Percentiles rank a stretch among this genome's conserved stretches.
These are phyloP conservation scores for Pseudopediastrum boryanum DNA, from an alignment of 139 green algal genomes.

Conservation along the genomic window DNA sequence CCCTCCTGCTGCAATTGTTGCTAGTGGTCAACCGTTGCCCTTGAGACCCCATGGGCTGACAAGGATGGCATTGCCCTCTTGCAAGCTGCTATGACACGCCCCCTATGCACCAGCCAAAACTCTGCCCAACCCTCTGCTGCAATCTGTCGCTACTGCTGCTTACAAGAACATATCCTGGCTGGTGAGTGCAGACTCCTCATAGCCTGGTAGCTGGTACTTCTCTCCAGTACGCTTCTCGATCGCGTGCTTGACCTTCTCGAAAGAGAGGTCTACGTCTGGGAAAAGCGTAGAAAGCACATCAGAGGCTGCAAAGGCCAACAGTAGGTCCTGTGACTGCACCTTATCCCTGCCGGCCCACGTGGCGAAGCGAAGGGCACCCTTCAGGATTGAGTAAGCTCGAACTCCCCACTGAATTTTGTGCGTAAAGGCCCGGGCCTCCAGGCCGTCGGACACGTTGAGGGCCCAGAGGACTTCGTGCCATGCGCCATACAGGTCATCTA, in stretches of 20 bases:
- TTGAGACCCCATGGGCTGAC: too few species aligned
- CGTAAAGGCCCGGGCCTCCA: slow-evolving; percentile 45
- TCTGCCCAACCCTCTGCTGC: too few species aligned
- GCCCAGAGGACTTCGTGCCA: slow-evolving; percentile 72
- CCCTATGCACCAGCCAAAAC: too few species aligned
- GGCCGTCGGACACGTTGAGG: slow-evolving; percentile 52
- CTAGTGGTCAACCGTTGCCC: too few species aligned
- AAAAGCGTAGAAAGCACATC: slow-evolving; percentile 56
- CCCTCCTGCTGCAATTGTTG: too few species aligned
- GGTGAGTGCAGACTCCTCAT: slow-evolving; percentile 21
- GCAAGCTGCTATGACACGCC: too few species aligned
- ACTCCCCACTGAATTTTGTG: slow-evolving; percentile 46
- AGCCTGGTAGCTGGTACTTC: slow-evolving; percentile 43
- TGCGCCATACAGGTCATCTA: slow-evolving; percentile 59
- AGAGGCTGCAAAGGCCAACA: slow-evolving; percentile 57
- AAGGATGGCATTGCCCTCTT: too few species aligned
- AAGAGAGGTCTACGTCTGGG: slow-evolving; percentile 55
- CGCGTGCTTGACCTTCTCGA: slow-evolving; percentile 49
- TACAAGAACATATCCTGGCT: slow-evolving; percentile 39
- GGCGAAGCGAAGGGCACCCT: slow-evolving; percentile 48
- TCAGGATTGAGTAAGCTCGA: slow-evolving; percentile 44
- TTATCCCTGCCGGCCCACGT: slow-evolving; percentile 51
- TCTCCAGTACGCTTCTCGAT: slow-evolving; percentile 48
- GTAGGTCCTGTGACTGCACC: slow-evolving; percentile 57
- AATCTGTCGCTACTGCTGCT: too few species aligned